A percentile compares a stretch with the other conserved stretches of the same genome.
phyloP scores from a whole-genome alignment of 768 basidiomycete species.

The Lentinula edodes region DNA sequence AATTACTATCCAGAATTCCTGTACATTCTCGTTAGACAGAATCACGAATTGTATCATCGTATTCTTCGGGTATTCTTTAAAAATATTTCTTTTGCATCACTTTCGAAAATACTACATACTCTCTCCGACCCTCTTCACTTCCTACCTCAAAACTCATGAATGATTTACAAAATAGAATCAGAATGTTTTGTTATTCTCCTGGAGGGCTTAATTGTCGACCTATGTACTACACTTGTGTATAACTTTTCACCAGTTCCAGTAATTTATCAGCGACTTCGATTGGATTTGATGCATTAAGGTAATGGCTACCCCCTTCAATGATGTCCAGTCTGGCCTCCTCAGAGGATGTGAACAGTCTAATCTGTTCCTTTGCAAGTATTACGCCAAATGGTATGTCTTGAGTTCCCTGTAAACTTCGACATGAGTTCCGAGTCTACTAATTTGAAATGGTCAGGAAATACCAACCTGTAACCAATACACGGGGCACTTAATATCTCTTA shows the following conservation, averaged over 20 bases:
- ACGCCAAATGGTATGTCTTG: not conserved
- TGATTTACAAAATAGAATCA: too few species aligned
- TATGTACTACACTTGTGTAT: not conserved
- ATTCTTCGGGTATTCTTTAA: too few species aligned
- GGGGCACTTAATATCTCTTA: not conserved
- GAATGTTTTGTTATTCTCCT: too few species aligned
- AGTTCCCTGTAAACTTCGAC: not conserved
- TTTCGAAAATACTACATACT: too few species aligned
- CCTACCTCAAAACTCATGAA: too few species aligned
- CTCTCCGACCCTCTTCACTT: too few species aligned
- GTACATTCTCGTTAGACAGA: too few species aligned
- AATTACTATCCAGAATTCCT: too few species aligned
- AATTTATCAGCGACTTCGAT: not conserved
- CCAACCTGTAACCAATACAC: not conserved
- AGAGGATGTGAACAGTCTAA: not conserved
- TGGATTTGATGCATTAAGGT: not conserved
- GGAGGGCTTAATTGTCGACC: not conserved
- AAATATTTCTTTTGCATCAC: too few species aligned
- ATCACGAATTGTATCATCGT: too few species aligned
- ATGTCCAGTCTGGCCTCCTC: not conserved
- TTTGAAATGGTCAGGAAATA: not conserved
- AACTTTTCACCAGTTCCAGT: not conserved
- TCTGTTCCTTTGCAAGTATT: not conserved
- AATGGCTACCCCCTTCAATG: not conserved
- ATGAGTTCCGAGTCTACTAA: not conserved